Evolutionary conservation across 257 asterid genomes (phyloP).

Genomic region (Fraxinus quadrangulata): DNA sequence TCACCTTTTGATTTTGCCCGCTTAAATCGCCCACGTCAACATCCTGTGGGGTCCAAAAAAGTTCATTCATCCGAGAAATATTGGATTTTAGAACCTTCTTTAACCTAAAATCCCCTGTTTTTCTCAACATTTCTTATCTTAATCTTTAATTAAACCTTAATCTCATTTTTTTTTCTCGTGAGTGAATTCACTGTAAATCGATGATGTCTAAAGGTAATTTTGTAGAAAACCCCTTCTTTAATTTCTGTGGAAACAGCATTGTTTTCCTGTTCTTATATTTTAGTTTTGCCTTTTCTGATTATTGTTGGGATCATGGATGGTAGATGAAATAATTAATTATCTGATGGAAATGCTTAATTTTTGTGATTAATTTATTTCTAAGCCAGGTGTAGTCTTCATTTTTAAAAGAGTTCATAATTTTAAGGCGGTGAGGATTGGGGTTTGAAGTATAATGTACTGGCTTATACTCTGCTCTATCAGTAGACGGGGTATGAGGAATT

Average conservation of each 20-base stretch:
- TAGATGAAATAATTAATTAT: constrained; percentile 18
- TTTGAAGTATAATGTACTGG: constrained; percentile 26
- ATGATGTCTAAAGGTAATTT: constrained; percentile 38
- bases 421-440: constrained; percentile 31
- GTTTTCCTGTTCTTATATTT: not conserved
- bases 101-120: constrained; percentile 22
- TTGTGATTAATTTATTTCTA: not conserved
- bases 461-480: constrained; percentile 36
- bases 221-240: constrained; percentile 2
- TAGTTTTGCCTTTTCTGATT: constrained; percentile 8
- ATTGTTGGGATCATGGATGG: constrained; percentile 10
- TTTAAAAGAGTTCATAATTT: constrained; percentile 6
- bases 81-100: not conserved
- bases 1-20: constrained; percentile 58
- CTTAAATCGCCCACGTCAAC: constrained; percentile 36
- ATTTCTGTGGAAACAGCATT: not conserved
- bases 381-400: not conserved
- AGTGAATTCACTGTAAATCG: constrained; percentile 30
- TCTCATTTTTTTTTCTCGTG: constrained; percentile 23
- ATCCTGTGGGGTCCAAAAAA: constrained; percentile 25
- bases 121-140: constrained; percentile 35
- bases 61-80: not conserved
- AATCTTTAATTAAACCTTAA: constrained; percentile 23
- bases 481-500: constrained; percentile 39
- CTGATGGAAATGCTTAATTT: constrained; percentile 11